Conservation (phyloP, 2,329 filamentous ascomycete genomes). For the Tolypocladium nubicola region DNA sequence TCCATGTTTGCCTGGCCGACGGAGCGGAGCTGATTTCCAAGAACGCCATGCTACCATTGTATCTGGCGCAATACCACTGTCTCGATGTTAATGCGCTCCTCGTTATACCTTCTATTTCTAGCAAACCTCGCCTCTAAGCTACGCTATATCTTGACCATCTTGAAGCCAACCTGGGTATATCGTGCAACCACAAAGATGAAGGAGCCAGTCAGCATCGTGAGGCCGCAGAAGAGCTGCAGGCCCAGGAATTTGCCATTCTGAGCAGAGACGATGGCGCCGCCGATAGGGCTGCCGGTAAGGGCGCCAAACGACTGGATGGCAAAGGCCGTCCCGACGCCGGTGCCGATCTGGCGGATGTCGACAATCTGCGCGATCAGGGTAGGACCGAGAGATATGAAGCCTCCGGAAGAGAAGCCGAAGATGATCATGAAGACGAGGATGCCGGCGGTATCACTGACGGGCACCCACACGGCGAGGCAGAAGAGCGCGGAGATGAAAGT, state of each 20-base stretch:
- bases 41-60: neutral
- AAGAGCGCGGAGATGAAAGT: slow-evolving; percentile 36
- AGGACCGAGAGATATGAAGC: slow-evolving; percentile 52
- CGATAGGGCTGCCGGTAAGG: slow-evolving; percentile 58
- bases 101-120: neutral
- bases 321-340: slow-evolving; percentile 55
- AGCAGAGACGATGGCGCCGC: slow-evolving; percentile 45
- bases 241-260: slow-evolving; percentile 44
- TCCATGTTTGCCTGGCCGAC: neutral
- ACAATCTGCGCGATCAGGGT: slow-evolving; percentile 60
- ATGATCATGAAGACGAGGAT: slow-evolving; percentile 55
- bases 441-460: slow-evolving; percentile 38
- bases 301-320: slow-evolving; percentile 52
- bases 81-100: neutral
- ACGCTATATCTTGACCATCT: slow-evolving; percentile 19
- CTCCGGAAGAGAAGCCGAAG: slow-evolving; percentile 60
- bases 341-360: slow-evolving; percentile 58
- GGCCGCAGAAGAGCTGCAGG: slow-evolving; percentile 55
- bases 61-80: neutral
- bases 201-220: slow-evolving; percentile 27
- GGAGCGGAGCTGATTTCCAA: neutral
- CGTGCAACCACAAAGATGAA: slow-evolving; percentile 19
- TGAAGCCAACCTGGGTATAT: slow-evolving; percentile 23
- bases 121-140: neutral
- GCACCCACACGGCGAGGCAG: slow-evolving; percentile 37